Percentiles rank a stretch among this genome's conserved stretches.
Conservation (phyloP, 176 grass and related monocot genomes). For the Typha latifolia region DNA sequence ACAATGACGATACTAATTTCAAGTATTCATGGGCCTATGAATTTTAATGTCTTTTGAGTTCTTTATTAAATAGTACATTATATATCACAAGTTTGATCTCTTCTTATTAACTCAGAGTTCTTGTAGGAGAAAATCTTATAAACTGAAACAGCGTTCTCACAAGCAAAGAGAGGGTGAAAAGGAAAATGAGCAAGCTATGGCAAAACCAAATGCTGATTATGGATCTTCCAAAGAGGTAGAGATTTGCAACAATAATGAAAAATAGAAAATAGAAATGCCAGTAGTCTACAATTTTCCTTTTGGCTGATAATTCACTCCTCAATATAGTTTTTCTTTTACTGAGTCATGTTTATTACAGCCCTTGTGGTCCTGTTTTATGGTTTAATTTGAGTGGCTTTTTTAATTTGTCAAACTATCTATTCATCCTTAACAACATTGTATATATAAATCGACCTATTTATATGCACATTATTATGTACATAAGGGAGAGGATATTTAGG, state of each 20-base stretch:
- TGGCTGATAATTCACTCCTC: neutral
- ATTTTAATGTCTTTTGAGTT: neutral
- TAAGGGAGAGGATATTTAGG: too few species aligned
- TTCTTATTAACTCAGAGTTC: neutral
- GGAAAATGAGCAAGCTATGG: neutral
- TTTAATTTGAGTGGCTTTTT: too few species aligned
- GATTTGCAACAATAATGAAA: neutral
- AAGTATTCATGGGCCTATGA: neutral
- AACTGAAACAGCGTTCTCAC: constrained; percentile 14
- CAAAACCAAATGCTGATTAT: neutral
- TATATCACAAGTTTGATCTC: neutral
- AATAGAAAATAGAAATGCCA: neutral
- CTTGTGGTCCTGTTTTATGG: too few species aligned
- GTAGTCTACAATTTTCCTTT: neutral
- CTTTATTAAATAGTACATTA: neutral
- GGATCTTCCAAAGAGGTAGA: constrained; percentile 16
- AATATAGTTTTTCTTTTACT: neutral
- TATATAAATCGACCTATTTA: too few species aligned
- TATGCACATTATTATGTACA: too few species aligned
- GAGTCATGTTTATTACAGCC: neutral
- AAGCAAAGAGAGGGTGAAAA: constrained; percentile 15
- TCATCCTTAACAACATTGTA: too few species aligned
- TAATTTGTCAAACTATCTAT: too few species aligned
- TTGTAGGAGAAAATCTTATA: constrained; percentile 3
- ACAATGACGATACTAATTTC: neutral